Evolutionary conservation across 2,329 filamentous ascomycete genomes (phyloP).

Genomic region (Rutstroemia sp.): DNA sequence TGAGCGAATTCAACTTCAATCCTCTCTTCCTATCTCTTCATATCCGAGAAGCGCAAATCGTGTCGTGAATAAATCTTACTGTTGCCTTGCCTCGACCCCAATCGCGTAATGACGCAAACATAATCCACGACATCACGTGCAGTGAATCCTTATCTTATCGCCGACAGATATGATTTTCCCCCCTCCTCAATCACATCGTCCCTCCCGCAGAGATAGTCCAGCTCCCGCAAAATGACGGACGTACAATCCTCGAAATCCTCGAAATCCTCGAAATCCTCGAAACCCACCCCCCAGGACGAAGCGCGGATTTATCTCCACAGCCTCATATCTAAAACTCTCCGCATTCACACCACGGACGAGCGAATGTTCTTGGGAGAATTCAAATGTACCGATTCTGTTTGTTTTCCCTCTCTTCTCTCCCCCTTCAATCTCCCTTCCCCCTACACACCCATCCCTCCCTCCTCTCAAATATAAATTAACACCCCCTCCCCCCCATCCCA

Average conservation of each 20-base stretch:
- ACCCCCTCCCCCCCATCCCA: constrained; percentile 30
- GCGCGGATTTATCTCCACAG: constrained; percentile 51
- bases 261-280: neutral
- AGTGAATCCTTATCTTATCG: constrained; percentile 10
- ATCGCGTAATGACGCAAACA: constrained; percentile 7
- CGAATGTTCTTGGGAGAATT: constrained; percentile 86
- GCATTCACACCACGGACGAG: constrained; percentile 71
- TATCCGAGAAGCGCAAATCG: too few relatives aligned
- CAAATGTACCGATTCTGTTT: constrained; percentile 88
- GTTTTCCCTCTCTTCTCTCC: constrained; percentile 26
- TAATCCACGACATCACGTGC: constrained; percentile 6
- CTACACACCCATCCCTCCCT: constrained; percentile 32
- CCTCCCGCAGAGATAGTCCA: neutral
- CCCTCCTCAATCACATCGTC: neutral
- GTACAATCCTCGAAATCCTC: neutral
- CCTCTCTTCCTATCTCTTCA: neutral
- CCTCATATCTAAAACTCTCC: constrained; percentile 70
- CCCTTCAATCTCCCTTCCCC: neutral
- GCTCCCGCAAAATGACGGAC: neutral
- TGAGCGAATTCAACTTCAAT: neutral
- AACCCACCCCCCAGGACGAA: constrained; percentile 34
- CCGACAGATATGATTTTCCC: neutral
- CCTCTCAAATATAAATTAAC: too few relatives aligned
- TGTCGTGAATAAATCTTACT: neutral
- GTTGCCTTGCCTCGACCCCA: neutral